Conservation (phyloP, 2,329 filamentous ascomycete species). For the Parasarocladium wereldwijsianum region DNA sequence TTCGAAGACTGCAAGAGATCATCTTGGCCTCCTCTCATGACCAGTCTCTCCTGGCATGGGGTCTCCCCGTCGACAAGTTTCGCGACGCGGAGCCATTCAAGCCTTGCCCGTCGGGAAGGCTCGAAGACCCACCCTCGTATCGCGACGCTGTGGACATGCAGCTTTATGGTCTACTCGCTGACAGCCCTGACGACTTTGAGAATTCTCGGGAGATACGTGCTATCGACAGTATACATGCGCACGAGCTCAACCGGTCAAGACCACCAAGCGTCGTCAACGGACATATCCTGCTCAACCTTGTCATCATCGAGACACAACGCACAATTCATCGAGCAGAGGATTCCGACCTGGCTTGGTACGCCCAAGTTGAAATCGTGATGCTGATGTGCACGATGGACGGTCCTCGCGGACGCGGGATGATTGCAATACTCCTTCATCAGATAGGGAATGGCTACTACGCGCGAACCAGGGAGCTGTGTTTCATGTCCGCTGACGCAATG, state of each 20-base stretch:
- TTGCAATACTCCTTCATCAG: no score
- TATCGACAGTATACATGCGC: constrained; percentile 1
- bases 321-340: background rate
- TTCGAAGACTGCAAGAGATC: constrained; percentile 10
- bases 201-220: constrained; percentile 1
- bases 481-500: constrained; percentile 1
- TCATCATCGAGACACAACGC: constrained; percentile 1
- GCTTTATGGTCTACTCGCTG: constrained; percentile 1
- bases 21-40: constrained; percentile 9
- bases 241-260: background rate
- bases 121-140: no score
- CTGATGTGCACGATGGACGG: no score
- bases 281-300: constrained; percentile 1
- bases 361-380: constrained; percentile 2
- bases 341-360: background rate
- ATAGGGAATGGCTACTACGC: constrained; percentile 4
- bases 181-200: constrained; percentile 1
- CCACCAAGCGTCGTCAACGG: constrained; percentile 2
- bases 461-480: constrained; percentile 1
- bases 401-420: no score
- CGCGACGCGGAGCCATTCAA: background rate
- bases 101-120: no score
- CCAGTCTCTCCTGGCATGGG: constrained; percentile 9
- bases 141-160: background rate
- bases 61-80: constrained; percentile 2